A percentile compares a stretch with the other conserved stretches of the same genome.
Conservation (phyloP, 495 filamentous ascomycete species). For the Pseudevernia furfuracea region DNA sequence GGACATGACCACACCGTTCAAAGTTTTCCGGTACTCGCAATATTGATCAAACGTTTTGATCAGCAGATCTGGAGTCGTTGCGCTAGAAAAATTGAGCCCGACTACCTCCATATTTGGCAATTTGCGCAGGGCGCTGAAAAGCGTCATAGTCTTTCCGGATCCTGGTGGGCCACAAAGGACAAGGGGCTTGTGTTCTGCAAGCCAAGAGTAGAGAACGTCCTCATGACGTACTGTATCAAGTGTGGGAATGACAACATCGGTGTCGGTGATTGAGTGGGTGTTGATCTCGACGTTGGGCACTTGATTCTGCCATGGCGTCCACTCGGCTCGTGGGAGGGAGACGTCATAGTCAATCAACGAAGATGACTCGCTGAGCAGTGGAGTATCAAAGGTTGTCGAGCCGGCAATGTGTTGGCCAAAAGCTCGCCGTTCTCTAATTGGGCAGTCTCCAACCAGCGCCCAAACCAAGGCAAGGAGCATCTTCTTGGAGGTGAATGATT, state of each 20-base stretch:
- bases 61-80: conserved; percentile 91
- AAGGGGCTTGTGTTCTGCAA: conserved; percentile 95
- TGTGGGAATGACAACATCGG: conserved; percentile 95
- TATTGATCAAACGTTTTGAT: conserved; percentile 99
- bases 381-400: conserved; percentile 75
- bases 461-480: conserved; percentile 83
- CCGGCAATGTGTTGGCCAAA: conserved; percentile 79
- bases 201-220: conserved; percentile 96
- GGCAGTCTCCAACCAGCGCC: conserved; percentile 93
- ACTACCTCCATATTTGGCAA: conserved; percentile 98
- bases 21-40: conserved; percentile 96
- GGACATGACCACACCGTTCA: conserved; percentile 92
- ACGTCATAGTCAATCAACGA: conserved; percentile 96
- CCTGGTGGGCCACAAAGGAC: conserved; percentile 94
- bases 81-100: conserved; percentile 97
- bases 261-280: conserved; percentile 93
- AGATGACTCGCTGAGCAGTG: conserved; percentile 58
- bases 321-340: conserved; percentile 73
- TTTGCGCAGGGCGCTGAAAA: conserved; percentile 94
- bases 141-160: conserved; percentile 98
- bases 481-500: conserved; percentile 86
- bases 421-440: conserved; percentile 72
- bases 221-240: conserved; percentile 95
- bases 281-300: conserved; percentile 94
- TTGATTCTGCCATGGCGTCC: conserved; percentile 87